Base-by-base conservation (phyloP, 1,139 yeast species). In the Groenewaldozyma auringiensis region DNA sequence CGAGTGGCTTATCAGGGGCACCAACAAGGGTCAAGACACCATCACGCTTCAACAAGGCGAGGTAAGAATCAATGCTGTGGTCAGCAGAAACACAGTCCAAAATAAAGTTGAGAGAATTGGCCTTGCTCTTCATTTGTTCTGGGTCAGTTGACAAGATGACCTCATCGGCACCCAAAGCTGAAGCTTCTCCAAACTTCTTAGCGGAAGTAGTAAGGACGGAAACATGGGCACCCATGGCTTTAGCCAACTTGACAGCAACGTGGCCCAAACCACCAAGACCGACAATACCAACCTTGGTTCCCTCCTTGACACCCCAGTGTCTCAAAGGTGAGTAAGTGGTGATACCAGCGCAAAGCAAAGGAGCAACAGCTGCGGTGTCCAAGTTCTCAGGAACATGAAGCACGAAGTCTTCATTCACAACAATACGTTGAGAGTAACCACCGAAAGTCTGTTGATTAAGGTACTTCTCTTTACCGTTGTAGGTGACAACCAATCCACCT, bases 341-440 rank as follows among this genome's bases (percentile, higher is more conserved):
- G 55, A 78, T 67, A 48, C 86, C 86, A 37, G 80, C 85, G 66
- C 86, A 81, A 68, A 80, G 65, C 59, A 81, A 68, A 21, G 85
- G 84, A 16, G 83, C 83, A 34, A 79, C 84, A 61, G 44, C 65
- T 8, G 43, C 69, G 21, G 72, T 62, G 18, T 67, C 63, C 49
- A 78, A 58, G 20, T 49, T 61, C n/a, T 78, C 80, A 20, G 86
- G 86, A 48, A 80, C 73, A 21, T 72, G 71, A 62, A 79, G 73
- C 4, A 69, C 78, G 56, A 75, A 76, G 46, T 69, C 65, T 54
- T 76, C 78, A 57, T 74, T 67, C 39, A 75, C 79, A 50, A 79
- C 70, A 37, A 76, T 64, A 60, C 75, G 78, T 40, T 78, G 72
- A 8, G 85, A 65, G 60, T 78, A 79, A 4, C 86, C 85, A 55